Evolutionary conservation across 2,329 filamentous ascomycete genomes (phyloP).

Genomic region (Penicillium expansum): DNA sequence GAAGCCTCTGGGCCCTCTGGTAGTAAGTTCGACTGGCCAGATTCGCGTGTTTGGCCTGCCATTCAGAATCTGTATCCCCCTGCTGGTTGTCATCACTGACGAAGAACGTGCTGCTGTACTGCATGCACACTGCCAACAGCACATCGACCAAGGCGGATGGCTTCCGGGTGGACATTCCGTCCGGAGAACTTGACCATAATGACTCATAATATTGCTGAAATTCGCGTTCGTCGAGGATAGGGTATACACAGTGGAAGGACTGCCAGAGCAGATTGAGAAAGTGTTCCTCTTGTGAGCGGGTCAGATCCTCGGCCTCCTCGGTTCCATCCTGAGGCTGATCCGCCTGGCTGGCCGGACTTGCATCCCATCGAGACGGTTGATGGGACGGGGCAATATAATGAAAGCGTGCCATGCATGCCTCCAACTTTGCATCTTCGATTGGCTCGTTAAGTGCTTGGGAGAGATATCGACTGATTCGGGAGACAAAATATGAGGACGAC

Average conservation of each 20-base stretch:
- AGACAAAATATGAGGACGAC: background rate
- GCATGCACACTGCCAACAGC: background rate
- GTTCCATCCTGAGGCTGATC: background rate
- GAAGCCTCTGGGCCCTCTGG: slow-evolving; percentile 46
- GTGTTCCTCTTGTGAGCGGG: slow-evolving; percentile 47
- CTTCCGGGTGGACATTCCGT: background rate
- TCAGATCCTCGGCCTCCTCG: slow-evolving; percentile 31
- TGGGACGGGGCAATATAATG: background rate
- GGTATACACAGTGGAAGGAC: slow-evolving; percentile 43
- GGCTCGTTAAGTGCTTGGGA: background rate
- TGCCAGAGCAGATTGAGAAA: slow-evolving; percentile 51
- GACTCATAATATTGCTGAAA: background rate
- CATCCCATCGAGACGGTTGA: background rate
- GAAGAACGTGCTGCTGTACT: background rate
- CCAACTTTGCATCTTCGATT: background rate
- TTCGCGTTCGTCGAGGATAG: slow-evolving; percentile 9
- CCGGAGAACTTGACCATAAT: background rate
- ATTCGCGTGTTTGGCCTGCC: slow-evolving; percentile 1
- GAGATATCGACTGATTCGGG: background rate
- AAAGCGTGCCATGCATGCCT: background rate
- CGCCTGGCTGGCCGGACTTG: background rate
- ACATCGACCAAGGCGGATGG: background rate
- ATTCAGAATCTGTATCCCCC: background rate
- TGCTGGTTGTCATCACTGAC: background rate
- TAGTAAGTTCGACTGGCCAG: slow-evolving; percentile 50